A percentile compares a stretch with the other conserved stretches of the same genome.
Conservation (phyloP, 371 early-diverging fungal species). For the Mortierella sp. region DNA sequence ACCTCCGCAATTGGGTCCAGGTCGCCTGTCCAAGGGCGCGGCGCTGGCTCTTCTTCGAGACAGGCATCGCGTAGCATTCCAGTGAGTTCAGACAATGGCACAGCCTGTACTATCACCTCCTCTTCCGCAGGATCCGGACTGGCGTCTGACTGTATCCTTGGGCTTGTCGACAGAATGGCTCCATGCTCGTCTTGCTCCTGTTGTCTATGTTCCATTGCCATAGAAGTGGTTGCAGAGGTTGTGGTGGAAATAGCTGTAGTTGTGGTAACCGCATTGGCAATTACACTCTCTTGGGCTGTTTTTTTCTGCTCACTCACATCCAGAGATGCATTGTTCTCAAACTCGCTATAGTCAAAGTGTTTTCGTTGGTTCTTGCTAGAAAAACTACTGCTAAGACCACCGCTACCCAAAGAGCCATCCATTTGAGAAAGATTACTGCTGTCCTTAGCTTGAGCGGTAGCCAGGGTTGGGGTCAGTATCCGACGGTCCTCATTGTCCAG, state of each 20-base stretch:
- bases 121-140: conserved; percentile 13
- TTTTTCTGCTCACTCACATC: too few relatives aligned
- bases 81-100: conserved; percentile 39
- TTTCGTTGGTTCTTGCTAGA: not conserved
- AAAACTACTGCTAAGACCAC: not conserved
- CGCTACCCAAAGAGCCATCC: too few relatives aligned
- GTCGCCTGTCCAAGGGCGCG: conserved; percentile 26
- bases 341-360: conserved; percentile 44
- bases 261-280: too few relatives aligned
- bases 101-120: conserved; percentile 46
- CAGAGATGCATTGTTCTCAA: conserved; percentile 16
- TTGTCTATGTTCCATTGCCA: not conserved
- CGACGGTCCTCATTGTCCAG: conserved; percentile 51
- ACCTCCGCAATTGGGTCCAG: conserved; percentile 38
- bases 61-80: conserved; percentile 36
- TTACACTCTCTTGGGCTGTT: too few relatives aligned
- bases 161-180: not conserved
- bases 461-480: conserved; percentile 48
- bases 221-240: too few relatives aligned
- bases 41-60: conserved; percentile 32
- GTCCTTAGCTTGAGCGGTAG: conserved; percentile 16
- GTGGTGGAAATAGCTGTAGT: too few relatives aligned
- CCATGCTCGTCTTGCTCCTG: conserved; percentile 4
- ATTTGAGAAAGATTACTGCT: not conserved
- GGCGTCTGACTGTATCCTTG: not conserved